phyloP scores from a whole-genome alignment of 2,329 filamentous ascomycete species.

The Colletotrichum liriopes region DNA sequence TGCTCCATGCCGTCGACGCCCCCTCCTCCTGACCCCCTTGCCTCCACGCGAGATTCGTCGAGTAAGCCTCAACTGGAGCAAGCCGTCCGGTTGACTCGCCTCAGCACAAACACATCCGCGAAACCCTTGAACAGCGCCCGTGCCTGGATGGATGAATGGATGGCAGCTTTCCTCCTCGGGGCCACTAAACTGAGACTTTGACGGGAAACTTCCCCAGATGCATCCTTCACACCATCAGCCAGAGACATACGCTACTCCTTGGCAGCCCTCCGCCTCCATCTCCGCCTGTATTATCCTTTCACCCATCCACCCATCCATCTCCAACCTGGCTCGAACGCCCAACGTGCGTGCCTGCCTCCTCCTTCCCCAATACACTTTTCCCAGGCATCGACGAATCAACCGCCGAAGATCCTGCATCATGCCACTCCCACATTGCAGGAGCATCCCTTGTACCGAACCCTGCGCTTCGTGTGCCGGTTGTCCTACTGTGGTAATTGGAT shows the following conservation, averaged over 20 bases:
- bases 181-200: constrained; percentile 7
- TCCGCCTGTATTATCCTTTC: neutral
- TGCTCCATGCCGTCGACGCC: neutral
- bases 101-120: neutral
- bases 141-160: neutral
- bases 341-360: neutral
- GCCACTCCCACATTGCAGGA: constrained; percentile 9
- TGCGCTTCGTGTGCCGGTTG: constrained; percentile 8
- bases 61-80: constrained; percentile 24
- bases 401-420: constrained; percentile 16
- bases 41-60: constrained; percentile 10
- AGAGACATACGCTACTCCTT: neutral
- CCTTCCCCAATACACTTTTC: constrained; percentile 7
- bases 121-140: neutral
- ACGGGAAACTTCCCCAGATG: constrained; percentile 21
- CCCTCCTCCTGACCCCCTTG: neutral
- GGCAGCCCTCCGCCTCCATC: neutral
- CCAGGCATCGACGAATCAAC: constrained; percentile 17
- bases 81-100: neutral
- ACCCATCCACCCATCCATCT: constrained; percentile 6
- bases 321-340: constrained; percentile 5
- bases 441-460: constrained; percentile 33
- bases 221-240: neutral
- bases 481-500: neutral
- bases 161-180: neutral